phyloP scores from a whole-genome alignment of 345 rosid species.

The Anastatica hierochuntica region DNA sequence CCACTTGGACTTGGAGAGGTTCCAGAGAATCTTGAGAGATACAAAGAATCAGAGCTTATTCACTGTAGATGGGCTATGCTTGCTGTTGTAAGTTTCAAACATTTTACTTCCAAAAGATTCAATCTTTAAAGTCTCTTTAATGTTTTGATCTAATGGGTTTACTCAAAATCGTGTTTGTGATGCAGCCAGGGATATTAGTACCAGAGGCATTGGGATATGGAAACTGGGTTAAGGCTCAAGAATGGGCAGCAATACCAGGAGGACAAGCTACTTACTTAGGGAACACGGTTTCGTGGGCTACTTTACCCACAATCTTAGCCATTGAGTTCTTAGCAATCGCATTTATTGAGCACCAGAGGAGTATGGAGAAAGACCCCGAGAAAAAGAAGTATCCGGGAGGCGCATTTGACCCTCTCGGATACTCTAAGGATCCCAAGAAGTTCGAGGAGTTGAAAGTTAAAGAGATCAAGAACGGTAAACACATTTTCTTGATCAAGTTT shows the following conservation, averaged over 20 bases:
- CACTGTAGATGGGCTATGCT: constrained; percentile 99
- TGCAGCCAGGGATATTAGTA: constrained; percentile 80
- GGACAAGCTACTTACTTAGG: constrained; percentile 98
- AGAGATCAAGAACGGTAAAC: constrained; percentile 90
- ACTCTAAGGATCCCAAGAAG: constrained; percentile 90
- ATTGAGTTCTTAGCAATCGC: constrained; percentile 82
- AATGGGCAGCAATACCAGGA: constrained; percentile 93
- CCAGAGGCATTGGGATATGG: constrained; percentile 93
- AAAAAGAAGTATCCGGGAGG: constrained; percentile 98
- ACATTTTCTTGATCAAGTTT: constrained; percentile 1
- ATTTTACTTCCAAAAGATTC: neutral
- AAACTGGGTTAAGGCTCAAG: constrained; percentile 99
- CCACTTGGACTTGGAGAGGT: constrained; percentile 90
- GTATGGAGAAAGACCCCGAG: constrained; percentile 96
- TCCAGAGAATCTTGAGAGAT: constrained; percentile 94
- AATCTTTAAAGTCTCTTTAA: neutral
- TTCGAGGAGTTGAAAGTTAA: constrained; percentile 85
- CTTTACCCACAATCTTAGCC: constrained; percentile 70
- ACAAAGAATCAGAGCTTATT: constrained; percentile 86
- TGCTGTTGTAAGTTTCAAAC: constrained; percentile 75
- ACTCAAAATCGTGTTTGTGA: neutral
- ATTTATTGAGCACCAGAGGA: constrained; percentile 94
- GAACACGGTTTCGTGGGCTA: constrained; percentile 94
- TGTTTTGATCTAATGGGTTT: neutral
- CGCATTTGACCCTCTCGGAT: constrained; percentile 93